phyloP scores from a whole-genome alignment of 1,139 yeast species.

The Casaregolazyma suthepensis region DNA sequence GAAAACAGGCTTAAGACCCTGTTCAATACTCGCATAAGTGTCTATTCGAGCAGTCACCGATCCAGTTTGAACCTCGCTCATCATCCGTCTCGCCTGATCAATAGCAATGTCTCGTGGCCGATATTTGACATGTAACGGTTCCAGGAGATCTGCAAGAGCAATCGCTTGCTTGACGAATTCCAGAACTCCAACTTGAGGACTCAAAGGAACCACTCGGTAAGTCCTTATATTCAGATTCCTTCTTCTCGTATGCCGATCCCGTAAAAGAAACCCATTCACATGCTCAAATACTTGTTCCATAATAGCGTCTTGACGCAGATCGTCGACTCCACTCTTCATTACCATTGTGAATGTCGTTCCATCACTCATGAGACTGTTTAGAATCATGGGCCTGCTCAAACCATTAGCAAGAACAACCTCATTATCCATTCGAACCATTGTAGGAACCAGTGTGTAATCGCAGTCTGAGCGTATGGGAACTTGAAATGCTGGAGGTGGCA shows the following conservation, averaged over 20 bases:
- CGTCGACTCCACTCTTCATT: constrained; percentile 84
- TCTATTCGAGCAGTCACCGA: constrained; percentile 43
- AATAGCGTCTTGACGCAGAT: constrained; percentile 87
- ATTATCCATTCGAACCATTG: constrained; percentile 18
- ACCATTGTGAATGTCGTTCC: constrained; percentile 57
- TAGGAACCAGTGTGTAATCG: constrained; percentile 36
- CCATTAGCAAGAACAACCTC: constrained; percentile 65
- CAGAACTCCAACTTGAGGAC: constrained; percentile 80
- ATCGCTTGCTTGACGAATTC: constrained; percentile 81
- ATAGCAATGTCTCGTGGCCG: constrained; percentile 41
- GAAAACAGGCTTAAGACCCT: constrained; percentile 58
- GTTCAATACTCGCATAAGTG: constrained; percentile 47
- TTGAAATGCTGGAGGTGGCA: constrained; percentile 68
- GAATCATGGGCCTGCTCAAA: constrained; percentile 77
- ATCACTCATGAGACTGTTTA: constrained; percentile 46
- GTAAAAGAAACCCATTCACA: constrained; percentile 63
- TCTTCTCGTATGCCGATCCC: constrained; percentile 51
- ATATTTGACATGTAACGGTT: constrained; percentile 48
- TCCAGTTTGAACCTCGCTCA: constrained; percentile 53
- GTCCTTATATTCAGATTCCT: constrained; percentile 65
- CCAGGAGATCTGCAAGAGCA: constrained; percentile 63
- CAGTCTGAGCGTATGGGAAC: constrained; percentile 41
- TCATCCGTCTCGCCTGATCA: constrained; percentile 56
- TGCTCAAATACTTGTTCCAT: constrained; percentile 96
- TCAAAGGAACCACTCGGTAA: constrained; percentile 84